These are phyloP conservation scores for Murraya koenigii DNA, from an alignment of 345 rosid genomes.

Conservation along the genomic window DNA sequence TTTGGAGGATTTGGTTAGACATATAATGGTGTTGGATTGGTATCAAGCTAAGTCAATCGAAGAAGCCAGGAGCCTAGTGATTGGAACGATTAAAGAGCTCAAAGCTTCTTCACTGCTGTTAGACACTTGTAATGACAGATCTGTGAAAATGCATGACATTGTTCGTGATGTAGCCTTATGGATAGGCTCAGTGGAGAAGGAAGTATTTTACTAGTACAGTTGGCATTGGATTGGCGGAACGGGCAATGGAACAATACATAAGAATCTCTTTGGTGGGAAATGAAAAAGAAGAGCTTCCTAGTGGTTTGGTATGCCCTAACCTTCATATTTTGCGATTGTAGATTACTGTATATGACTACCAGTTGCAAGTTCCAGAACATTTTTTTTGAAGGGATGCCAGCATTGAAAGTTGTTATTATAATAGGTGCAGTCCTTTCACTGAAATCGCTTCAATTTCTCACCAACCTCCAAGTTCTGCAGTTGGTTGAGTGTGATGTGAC, in stretches of 20 bases:
- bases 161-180: conserved; percentile 5
- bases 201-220: background rate
- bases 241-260: background rate
- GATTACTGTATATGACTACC: no score
- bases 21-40: background rate
- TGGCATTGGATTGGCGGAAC: background rate
- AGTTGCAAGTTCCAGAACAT: no score
- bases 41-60: background rate
- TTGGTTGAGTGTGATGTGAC: background rate
- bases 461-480: background rate
- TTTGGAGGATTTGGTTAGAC: background rate
- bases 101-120: background rate
- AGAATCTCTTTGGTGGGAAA: conserved; percentile 2
- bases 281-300: background rate
- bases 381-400: background rate
- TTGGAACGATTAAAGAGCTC: background rate
- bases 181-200: background rate
- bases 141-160: conserved; percentile 14
- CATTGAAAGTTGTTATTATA: background rate
- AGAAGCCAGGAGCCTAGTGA: background rate
- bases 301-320: background rate
- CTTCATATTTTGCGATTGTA: background rate
- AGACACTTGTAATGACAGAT: background rate
- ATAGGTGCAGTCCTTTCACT: background rate
- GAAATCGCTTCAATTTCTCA: background rate